Evolutionary conservation across 2,329 filamentous ascomycete genomes (phyloP).

Genomic region (Aspergillus neotritici): DNA sequence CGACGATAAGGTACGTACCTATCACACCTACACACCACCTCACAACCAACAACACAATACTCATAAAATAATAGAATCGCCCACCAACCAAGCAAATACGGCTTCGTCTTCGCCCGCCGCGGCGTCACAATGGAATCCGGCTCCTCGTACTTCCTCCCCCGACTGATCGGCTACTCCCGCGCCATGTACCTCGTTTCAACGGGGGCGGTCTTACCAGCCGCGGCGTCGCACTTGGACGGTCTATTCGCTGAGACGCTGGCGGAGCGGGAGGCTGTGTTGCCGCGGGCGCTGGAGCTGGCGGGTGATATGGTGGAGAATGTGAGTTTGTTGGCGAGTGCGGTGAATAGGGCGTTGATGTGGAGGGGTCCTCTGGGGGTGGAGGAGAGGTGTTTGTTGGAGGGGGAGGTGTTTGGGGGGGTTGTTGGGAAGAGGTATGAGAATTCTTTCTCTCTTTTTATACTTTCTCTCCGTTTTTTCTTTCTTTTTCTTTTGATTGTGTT

Average conservation of each 20-base stretch:
- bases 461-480: constrained; percentile 20
- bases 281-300: constrained; percentile 60
- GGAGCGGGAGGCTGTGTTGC: constrained; percentile 55
- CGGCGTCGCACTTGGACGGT: constrained; percentile 46
- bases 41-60: background rate
- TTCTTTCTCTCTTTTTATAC: too few relatives aligned
- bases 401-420: constrained; percentile 35
- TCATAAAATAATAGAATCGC: constrained; percentile 39
- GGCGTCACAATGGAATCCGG: constrained; percentile 69
- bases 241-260: constrained; percentile 63
- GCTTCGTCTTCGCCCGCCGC: constrained; percentile 66
- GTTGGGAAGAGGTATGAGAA: too few relatives aligned
- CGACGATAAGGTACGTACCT: constrained; percentile 42
- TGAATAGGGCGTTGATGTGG: constrained; percentile 70
- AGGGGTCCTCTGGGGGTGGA: constrained; percentile 52
- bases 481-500: background rate
- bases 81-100: constrained; percentile 58
- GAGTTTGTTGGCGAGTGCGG: constrained; percentile 56
- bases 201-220: constrained; percentile 51
- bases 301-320: constrained; percentile 62
- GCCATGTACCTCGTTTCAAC: constrained; percentile 51
- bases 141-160: constrained; percentile 65
- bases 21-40: too few relatives aligned
- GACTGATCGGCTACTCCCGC: constrained; percentile 53
- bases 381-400: constrained; percentile 64